Conservation (phyloP, 129 eudicot species). For the Escallonia herrerae region DNA sequence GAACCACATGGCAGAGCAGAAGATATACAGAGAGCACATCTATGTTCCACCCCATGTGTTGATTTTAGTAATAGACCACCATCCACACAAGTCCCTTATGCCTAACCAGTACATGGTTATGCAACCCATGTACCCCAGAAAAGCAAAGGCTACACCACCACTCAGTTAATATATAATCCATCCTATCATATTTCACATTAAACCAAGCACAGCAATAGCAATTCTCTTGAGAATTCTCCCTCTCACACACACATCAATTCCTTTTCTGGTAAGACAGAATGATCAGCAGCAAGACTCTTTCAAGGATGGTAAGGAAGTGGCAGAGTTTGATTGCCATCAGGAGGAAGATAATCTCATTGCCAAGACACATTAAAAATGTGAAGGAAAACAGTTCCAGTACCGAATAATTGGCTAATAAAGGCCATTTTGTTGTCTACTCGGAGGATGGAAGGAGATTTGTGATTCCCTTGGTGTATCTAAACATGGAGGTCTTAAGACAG, state of each 20-base stretch:
- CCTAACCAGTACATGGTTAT: slow-evolving; percentile 10
- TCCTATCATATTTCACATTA: background rate
- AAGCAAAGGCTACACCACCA: background rate
- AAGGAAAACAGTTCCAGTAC: too few relatives aligned
- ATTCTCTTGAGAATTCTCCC: background rate
- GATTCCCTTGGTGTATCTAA: too few relatives aligned
- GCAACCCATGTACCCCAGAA: background rate
- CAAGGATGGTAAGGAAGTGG: slow-evolving; percentile 46
- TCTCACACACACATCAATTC: background rate
- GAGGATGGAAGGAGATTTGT: too few relatives aligned
- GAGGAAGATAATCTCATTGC: slow-evolving; percentile 13
- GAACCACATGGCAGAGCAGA: too few relatives aligned
- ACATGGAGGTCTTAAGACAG: background rate
- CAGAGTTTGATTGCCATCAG: slow-evolving; percentile 21
- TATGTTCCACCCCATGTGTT: too few relatives aligned
- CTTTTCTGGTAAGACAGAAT: background rate
- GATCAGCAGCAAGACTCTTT: slow-evolving; percentile 33
- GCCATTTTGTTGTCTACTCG: too few relatives aligned
- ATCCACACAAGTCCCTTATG: too few relatives aligned
- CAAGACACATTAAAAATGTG: background rate
- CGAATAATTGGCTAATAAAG: too few relatives aligned
- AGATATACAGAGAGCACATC: too few relatives aligned
- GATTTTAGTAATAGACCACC: too few relatives aligned
- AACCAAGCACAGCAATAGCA: background rate
- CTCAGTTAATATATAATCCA: slow-evolving; percentile 2